phyloP scores from a whole-genome alignment of 2,329 filamentous ascomycete genomes.

The Chaetothyriales sp. region DNA sequence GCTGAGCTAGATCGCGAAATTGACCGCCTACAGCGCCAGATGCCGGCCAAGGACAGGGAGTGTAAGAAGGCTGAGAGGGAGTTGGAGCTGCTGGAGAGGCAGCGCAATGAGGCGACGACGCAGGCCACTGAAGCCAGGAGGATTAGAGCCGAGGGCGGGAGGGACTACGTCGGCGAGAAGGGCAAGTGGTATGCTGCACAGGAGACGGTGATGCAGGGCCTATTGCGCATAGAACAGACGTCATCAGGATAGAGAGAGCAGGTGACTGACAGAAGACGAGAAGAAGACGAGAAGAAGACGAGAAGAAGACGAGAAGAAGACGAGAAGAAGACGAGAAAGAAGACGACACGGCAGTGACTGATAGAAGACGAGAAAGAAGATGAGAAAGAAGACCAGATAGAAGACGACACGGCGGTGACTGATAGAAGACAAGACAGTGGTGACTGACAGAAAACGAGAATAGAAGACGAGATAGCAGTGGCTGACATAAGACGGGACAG shows the following conservation, averaged over 20 bases:
- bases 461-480: too few species aligned
- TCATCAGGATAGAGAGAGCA: background rate
- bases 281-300: too few species aligned
- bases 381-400: too few species aligned
- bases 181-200: slow-evolving; percentile 33
- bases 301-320: too few species aligned
- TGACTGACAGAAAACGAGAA: too few species aligned
- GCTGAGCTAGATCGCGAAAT: slow-evolving; percentile 30
- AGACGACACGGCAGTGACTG: too few species aligned
- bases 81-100: slow-evolving; percentile 30
- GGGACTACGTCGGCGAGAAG: slow-evolving; percentile 33
- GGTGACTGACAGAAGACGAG: too few species aligned
- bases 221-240: slow-evolving; percentile 19
- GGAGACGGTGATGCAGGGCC: slow-evolving; percentile 28
- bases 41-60: slow-evolving; percentile 32
- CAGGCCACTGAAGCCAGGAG: slow-evolving; percentile 35
- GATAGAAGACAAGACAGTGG: too few species aligned
- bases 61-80: slow-evolving; percentile 34
- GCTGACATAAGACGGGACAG: too few species aligned
- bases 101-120: slow-evolving; percentile 30
- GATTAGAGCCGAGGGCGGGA: slow-evolving; percentile 32
- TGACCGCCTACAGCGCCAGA: slow-evolving; percentile 29
- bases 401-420: too few species aligned
- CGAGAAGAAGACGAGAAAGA: too few species aligned
- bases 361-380: too few species aligned